Percentiles rank a stretch among this genome's conserved stretches.
phyloP scores from a whole-genome alignment of 495 filamentous ascomycete genomes.

The Neurospora africana region DNA sequence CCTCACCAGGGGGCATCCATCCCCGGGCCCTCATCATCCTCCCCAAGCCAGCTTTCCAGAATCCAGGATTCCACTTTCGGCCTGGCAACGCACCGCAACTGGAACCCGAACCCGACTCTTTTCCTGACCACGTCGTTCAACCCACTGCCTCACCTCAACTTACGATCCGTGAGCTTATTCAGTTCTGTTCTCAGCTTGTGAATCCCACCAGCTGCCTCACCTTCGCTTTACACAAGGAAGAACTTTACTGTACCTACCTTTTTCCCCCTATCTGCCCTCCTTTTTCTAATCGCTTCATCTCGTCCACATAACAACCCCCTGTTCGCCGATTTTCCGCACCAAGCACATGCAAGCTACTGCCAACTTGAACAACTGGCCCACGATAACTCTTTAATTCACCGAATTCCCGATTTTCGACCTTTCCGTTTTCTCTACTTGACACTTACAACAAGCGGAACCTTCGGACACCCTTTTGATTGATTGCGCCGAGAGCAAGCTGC shows the following conservation, averaged over 20 bases:
- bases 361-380: neutral
- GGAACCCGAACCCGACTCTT: neutral
- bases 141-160: neutral
- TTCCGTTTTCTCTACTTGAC: neutral
- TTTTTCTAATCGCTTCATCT: neutral
- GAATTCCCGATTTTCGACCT: neutral
- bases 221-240: neutral
- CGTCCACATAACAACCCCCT: neutral
- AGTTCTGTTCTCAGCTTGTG: neutral
- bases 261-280: neutral
- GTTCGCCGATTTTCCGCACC: neutral
- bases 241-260: neutral
- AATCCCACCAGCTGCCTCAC: neutral
- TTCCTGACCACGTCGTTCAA: neutral
- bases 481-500: neutral
- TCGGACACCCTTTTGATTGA: neutral
- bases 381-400: neutral
- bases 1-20: neutral
- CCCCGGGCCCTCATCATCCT: neutral
- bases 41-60: neutral
- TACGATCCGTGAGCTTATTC: neutral
- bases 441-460: neutral
- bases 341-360: neutral
- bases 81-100: neutral
- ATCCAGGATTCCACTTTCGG: neutral